phyloP scores from a whole-genome alignment of 768 basidiomycete species.

The Boletus coccyginus region DNA sequence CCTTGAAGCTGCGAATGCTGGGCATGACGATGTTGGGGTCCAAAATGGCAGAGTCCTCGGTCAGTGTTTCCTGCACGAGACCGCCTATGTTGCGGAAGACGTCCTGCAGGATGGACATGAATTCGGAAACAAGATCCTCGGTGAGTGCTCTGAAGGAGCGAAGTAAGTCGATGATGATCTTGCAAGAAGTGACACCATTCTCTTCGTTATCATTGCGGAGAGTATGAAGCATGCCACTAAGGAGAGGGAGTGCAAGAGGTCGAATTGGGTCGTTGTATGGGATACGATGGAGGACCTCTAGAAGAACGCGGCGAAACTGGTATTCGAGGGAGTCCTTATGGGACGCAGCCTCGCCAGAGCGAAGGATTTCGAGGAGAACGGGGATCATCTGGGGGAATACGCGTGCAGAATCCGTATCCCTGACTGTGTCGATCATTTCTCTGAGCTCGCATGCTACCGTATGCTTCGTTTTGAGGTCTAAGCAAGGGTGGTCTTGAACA shows the following conservation, averaged over 20 bases:
- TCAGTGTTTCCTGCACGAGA: conserved; percentile 73
- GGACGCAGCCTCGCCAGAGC: conserved; percentile 62
- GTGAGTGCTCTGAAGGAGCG: conserved; percentile 70
- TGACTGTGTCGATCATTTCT: conserved; percentile 76
- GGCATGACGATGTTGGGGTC: conserved; percentile 62
- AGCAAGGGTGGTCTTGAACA: neutral
- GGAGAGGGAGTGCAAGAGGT: conserved; percentile 62
- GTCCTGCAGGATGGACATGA: conserved; percentile 77
- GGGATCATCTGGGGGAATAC: conserved; percentile 73
- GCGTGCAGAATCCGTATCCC: conserved; percentile 69
- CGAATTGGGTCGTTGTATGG: conserved; percentile 79
- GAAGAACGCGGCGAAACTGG: conserved; percentile 79
- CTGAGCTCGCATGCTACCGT: conserved; percentile 73
- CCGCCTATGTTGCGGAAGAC: conserved; percentile 70
- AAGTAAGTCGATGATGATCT: conserved; percentile 86
- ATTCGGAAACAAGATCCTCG: conserved; percentile 73
- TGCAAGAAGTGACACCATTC: conserved; percentile 86
- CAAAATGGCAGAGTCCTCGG: conserved; percentile 54
- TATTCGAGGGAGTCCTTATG: conserved; percentile 69
- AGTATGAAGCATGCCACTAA: conserved; percentile 78
- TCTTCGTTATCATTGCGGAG: conserved; percentile 94
- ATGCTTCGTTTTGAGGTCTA: conserved; percentile 72
- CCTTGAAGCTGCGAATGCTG: conserved; percentile 86
- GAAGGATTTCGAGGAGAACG: conserved; percentile 68
- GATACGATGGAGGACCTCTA: conserved; percentile 88